Evolutionary conservation across 768 basidiomycete genomes (phyloP).

Genomic region (Asterophora lycoperdoides): DNA sequence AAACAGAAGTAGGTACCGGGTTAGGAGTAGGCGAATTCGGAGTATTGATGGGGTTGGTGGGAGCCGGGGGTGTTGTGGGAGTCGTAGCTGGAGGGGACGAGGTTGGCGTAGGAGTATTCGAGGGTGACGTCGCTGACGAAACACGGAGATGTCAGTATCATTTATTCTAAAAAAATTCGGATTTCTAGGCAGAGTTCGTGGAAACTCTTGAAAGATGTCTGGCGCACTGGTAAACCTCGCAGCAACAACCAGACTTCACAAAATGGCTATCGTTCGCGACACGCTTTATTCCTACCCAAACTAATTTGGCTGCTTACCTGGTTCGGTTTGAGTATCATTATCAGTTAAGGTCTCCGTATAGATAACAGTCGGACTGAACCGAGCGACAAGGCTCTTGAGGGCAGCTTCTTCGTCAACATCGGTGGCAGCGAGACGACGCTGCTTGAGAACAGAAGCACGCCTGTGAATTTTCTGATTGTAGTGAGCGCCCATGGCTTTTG

Average conservation of each 20-base stretch:
- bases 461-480: slow-evolving; percentile 10
- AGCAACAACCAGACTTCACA: no score
- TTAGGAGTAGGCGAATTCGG: background rate
- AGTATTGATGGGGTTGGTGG: background rate
- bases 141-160: slow-evolving; percentile 1
- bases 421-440: slow-evolving; percentile 13
- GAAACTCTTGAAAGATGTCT: no score
- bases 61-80: background rate
- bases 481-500: slow-evolving; percentile 12
- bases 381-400: slow-evolving; percentile 13
- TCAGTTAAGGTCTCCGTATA: slow-evolving; percentile 12
- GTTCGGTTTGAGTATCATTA: slow-evolving; percentile 1
- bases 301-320: slow-evolving; percentile 1
- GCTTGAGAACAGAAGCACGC: slow-evolving; percentile 14
- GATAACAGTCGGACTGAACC: slow-evolving; percentile 17
- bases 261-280: background rate
- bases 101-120: slow-evolving; percentile 2
- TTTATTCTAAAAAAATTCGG: background rate
- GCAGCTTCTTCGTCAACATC: slow-evolving; percentile 10
- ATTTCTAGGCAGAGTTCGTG: background rate
- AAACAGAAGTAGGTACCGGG: background rate
- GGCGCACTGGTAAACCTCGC: no score
- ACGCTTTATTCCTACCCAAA: background rate
- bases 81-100: background rate
- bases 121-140: background rate